These are phyloP conservation scores for Rhodosporidiobolus odoratus DNA, from an alignment of 768 basidiomycete species.

Conservation along the genomic window DNA sequence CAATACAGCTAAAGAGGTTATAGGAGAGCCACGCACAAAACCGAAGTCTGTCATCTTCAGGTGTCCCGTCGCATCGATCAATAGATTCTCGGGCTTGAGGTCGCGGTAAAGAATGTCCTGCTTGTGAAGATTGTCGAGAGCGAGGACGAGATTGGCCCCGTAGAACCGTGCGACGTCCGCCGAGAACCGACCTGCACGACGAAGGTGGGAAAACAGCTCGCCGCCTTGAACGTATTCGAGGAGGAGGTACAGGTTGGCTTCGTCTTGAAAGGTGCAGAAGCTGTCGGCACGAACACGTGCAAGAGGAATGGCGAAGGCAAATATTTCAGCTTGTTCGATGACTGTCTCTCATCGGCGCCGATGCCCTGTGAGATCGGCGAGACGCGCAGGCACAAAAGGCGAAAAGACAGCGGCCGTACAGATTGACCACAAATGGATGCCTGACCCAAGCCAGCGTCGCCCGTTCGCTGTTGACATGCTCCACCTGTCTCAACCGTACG, in stretches of 20 bases:
- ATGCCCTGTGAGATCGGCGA: too few relatives aligned
- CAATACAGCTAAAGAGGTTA: neutral
- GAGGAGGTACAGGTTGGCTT: constrained; percentile 94
- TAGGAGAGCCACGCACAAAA: constrained; percentile 52
- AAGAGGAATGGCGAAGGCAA: too few relatives aligned
- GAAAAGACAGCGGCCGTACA: constrained; percentile 52
- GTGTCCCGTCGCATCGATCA: constrained; percentile 84
- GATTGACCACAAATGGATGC: constrained; percentile 93
- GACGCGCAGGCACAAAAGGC: neutral
- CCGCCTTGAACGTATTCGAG: constrained; percentile 67
- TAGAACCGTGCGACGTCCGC: constrained; percentile 98
- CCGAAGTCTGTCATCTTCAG: constrained; percentile 95
- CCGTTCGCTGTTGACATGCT: constrained; percentile 95
- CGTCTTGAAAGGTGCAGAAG: constrained; percentile 75
- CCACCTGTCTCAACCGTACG: constrained; percentile 83
- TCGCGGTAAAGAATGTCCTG: constrained; percentile 98
- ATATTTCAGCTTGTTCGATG: too few relatives aligned
- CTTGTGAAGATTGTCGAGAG: constrained; percentile 86
- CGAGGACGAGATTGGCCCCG: constrained; percentile 89
- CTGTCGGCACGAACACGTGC: too few relatives aligned
- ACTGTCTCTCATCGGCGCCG: neutral
- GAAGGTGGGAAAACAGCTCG: constrained; percentile 85
- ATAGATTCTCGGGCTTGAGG: constrained; percentile 96
- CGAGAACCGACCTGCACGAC: constrained; percentile 87
- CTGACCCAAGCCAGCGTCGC: constrained; percentile 84